phyloP scores from a whole-genome alignment of 2,329 filamentous ascomycete genomes.

The Penicillium expansum region DNA sequence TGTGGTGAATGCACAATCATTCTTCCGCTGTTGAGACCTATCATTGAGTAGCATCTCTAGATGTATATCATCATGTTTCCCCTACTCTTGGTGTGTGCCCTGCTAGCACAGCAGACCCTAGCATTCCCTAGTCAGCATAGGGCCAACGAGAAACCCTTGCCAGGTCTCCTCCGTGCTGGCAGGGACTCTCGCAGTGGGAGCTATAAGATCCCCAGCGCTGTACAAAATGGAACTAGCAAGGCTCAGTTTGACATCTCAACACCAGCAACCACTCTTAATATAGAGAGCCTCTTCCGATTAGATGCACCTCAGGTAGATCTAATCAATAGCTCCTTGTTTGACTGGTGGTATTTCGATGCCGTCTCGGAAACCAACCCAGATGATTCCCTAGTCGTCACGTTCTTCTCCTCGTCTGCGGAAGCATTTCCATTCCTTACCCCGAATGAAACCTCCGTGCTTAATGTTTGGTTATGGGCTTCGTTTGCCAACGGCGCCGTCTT shows the following conservation, averaged over 20 bases:
- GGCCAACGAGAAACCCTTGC: too few relatives aligned
- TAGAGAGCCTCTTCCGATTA: conserved; percentile 14
- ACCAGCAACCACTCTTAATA: background rate
- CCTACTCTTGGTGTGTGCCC: background rate
- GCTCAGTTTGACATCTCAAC: conserved; percentile 15
- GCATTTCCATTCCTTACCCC: conserved; percentile 40
- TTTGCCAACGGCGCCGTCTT: conserved; percentile 28
- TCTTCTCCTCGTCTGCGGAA: conserved; percentile 29
- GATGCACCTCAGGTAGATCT: conserved; percentile 27
- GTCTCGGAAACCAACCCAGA: conserved; percentile 28
- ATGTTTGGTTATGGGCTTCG: conserved; percentile 27
- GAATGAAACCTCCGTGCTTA: conserved; percentile 17
- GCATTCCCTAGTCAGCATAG: background rate
- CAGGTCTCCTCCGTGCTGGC: background rate
- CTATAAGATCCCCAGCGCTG: conserved; percentile 11
- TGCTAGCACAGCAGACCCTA: background rate
- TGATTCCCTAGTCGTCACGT: conserved; percentile 32
- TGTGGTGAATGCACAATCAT: background rate
- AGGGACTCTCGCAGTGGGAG: background rate
- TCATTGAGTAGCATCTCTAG: background rate
- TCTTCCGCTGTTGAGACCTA: background rate
- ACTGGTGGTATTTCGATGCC: conserved; percentile 46
- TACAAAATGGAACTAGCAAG: conserved; percentile 9
- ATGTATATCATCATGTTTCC: background rate
- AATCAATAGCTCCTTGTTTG: conserved; percentile 32